phyloP scores from a whole-genome alignment of 2,329 filamentous ascomycete genomes.

The Monosporascus sp. region DNA sequence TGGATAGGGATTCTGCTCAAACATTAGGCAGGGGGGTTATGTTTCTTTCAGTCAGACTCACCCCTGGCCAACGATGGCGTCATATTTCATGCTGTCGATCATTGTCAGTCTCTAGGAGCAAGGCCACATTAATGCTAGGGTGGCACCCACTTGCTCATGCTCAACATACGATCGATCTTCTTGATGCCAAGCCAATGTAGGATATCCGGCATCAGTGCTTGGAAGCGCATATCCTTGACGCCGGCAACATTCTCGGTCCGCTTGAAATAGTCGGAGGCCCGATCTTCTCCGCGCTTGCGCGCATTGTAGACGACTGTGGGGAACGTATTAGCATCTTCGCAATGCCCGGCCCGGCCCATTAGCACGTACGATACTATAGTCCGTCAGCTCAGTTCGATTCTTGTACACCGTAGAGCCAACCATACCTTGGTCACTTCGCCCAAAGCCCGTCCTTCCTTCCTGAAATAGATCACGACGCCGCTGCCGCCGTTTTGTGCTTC shows the following conservation, averaged over 20 bases:
- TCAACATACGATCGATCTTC: constrained; percentile 97
- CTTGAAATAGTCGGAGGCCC: constrained; percentile 90
- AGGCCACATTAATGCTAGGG: constrained; percentile 6
- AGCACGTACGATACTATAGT: constrained; percentile 40
- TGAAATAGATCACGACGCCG: constrained; percentile 96
- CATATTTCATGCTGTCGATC: constrained; percentile 72
- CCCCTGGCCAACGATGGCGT: constrained; percentile 81
- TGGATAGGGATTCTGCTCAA: constrained; percentile 69
- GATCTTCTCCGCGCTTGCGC: constrained; percentile 71
- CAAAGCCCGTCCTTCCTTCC: constrained; percentile 90
- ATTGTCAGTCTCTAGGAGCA: constrained; percentile 20
- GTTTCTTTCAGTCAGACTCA: constrained; percentile 31
- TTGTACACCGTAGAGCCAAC: constrained; percentile 15
- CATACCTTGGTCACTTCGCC: constrained; percentile 93
- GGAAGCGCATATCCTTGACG: constrained; percentile 95
- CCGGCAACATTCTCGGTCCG: constrained; percentile 97
- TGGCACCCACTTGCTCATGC: constrained; percentile 84
- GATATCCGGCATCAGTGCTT: constrained; percentile 96
- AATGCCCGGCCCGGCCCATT: constrained; percentile 14
- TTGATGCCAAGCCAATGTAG: constrained; percentile 97
- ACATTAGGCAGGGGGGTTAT: constrained; percentile 15
- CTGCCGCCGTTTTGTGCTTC: constrained; percentile 92
- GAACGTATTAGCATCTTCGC: constrained; percentile 18
- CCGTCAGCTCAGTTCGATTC: constrained; percentile 25
- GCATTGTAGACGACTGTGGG: constrained; percentile 66